These are phyloP conservation scores for Pulveroboletus sp. DNA, from an alignment of 768 basidiomycete species.

Conservation along the genomic window DNA sequence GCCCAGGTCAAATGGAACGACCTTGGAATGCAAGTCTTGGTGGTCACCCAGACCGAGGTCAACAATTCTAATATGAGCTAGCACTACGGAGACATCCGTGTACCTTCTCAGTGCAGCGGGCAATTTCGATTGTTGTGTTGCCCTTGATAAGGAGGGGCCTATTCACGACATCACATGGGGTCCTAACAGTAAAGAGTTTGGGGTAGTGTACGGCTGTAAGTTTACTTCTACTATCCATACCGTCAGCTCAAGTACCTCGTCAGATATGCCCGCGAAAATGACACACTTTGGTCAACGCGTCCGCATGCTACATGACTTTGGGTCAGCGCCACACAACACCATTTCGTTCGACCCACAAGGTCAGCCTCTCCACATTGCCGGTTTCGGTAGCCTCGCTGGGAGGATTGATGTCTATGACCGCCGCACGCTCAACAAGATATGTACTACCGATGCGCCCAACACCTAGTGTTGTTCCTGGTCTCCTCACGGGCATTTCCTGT, in stretches of 20 bases:
- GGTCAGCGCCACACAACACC: constrained; percentile 86
- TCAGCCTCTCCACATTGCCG: constrained; percentile 82
- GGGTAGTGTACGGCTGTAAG: constrained; percentile 95
- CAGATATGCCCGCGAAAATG: constrained; percentile 94
- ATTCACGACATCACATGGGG: constrained; percentile 97
- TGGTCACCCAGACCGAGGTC: constrained; percentile 94
- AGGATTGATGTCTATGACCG: constrained; percentile 92
- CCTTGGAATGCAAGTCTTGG: constrained; percentile 86
- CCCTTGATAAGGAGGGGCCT: constrained; percentile 92
- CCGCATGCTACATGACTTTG: constrained; percentile 86
- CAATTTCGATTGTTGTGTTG: constrained; percentile 88
- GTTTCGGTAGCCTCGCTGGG: constrained; percentile 96
- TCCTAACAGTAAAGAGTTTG: constrained; percentile 95
- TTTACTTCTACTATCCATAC: constrained; percentile 10
- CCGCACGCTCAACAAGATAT: constrained; percentile 75
- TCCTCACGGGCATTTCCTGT: constrained; percentile 85
- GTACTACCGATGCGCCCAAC: constrained; percentile 84
- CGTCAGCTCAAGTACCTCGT: not conserved
- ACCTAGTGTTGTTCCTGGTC: constrained; percentile 96
- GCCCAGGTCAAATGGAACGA: constrained; percentile 95
- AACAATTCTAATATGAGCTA: constrained; percentile 97
- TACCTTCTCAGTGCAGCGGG: constrained; percentile 91
- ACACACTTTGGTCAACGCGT: constrained; percentile 91
- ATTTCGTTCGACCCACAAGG: constrained; percentile 94
- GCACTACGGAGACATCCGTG: constrained; percentile 91